Evolutionary conservation across 495 filamentous ascomycete species (phyloP).

Genomic region (Aspergillus leporis): DNA sequence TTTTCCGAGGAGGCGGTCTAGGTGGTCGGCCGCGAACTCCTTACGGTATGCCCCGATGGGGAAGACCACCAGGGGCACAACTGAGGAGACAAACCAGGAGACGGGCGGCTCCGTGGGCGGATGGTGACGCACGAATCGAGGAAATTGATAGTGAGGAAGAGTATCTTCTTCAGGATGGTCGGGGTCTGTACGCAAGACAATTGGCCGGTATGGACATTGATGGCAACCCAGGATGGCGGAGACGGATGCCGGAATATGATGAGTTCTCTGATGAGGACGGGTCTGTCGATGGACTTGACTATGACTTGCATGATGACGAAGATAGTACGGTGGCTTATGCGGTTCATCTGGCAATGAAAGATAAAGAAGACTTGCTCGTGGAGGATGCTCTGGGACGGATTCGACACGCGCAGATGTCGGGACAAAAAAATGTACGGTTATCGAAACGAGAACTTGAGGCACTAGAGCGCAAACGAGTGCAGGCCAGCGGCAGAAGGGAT

Average conservation of each 20-base stretch:
- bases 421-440: slow-evolving; percentile 73
- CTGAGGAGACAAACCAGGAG: slow-evolving; percentile 59
- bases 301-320: slow-evolving; percentile 55
- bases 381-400: slow-evolving; percentile 76
- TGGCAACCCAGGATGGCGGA: slow-evolving; percentile 37
- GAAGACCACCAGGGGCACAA: slow-evolving; percentile 94
- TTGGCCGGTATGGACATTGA: slow-evolving; percentile 21
- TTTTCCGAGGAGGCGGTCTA: slow-evolving; percentile 99
- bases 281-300: slow-evolving; percentile 54
- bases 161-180: slow-evolving; percentile 48
- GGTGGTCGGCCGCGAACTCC: slow-evolving; percentile 99
- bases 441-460: slow-evolving; percentile 74
- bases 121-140: slow-evolving; percentile 59
- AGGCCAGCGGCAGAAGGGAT: slow-evolving; percentile 40
- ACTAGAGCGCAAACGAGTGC: slow-evolving; percentile 65
- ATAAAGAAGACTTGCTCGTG: slow-evolving; percentile 71
- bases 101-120: slow-evolving; percentile 57
- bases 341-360: slow-evolving; percentile 55
- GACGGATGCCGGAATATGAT: slow-evolving; percentile 50
- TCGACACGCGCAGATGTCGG: slow-evolving; percentile 68
- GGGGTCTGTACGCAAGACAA: slow-evolving; percentile 27
- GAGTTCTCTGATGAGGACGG: slow-evolving; percentile 46
- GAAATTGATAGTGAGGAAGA: slow-evolving; percentile 71
- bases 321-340: slow-evolving; percentile 50
- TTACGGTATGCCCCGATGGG: slow-evolving; percentile 91